Percentiles rank a stretch among this genome's conserved stretches.
phyloP scores from a whole-genome alignment of 345 rosid genomes.

The Streptanthus diversifolius region DNA sequence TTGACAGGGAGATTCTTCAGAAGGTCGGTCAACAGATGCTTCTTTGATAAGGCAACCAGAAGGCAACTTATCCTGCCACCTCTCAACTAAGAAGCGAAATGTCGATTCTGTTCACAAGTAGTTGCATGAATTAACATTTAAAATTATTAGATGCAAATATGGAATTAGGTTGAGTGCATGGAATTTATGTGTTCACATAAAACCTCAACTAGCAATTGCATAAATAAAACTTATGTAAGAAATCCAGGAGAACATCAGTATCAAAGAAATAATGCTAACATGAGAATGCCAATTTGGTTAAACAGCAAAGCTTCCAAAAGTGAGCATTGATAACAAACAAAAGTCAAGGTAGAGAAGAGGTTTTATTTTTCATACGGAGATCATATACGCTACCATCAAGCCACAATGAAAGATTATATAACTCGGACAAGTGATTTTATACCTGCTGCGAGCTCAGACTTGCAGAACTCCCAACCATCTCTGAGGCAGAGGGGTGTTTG shows the following conservation, averaged over 20 bases:
- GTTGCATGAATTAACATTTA: background rate
- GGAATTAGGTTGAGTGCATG: background rate
- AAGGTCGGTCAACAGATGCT: conserved; percentile 80
- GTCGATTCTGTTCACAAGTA: conserved; percentile 62
- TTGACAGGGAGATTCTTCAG: conserved; percentile 83
- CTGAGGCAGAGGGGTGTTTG: conserved; percentile 80
- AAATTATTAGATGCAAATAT: background rate
- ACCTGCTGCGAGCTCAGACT: conserved; percentile 87
- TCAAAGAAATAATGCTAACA: background rate
- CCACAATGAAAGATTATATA: conserved; percentile 3
- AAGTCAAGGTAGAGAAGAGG: conserved; percentile 6
- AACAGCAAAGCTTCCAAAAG: background rate
- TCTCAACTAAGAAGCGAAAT: conserved; percentile 69
- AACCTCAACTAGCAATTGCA: conserved; percentile 5
- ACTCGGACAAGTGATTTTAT: conserved; percentile 22
- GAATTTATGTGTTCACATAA: background rate
- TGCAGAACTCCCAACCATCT: conserved; percentile 97
- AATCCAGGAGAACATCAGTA: conserved; percentile 1
- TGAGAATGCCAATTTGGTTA: background rate
- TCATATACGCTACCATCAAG: conserved; percentile 16
- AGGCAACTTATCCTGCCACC: conserved; percentile 79
- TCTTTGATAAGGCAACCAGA: conserved; percentile 71
- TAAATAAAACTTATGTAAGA: background rate
- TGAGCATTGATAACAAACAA: background rate
- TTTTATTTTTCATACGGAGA: background rate